These are phyloP conservation scores for Paraphoma sp. DNA, from an alignment of 2,329 filamentous ascomycete genomes.

Conservation along the genomic window DNA sequence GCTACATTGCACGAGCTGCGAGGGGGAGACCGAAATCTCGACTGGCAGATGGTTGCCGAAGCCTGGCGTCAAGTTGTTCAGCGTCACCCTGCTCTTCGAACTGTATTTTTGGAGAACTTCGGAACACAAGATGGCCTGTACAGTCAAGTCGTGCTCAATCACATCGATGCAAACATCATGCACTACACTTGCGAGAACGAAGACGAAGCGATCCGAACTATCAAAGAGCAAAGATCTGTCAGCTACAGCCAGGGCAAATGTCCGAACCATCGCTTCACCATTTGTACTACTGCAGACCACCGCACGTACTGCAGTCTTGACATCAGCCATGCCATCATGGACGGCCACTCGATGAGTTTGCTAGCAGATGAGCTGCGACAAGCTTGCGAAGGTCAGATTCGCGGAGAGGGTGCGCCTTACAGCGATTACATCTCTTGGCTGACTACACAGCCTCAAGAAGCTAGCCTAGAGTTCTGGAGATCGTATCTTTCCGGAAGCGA, in stretches of 20 bases:
- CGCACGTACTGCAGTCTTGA: constrained; percentile 38
- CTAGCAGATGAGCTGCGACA: constrained; percentile 34
- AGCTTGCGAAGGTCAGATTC: constrained; percentile 33
- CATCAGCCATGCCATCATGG: constrained; percentile 46
- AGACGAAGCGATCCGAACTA: constrained; percentile 23
- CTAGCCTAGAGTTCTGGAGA: constrained; percentile 41
- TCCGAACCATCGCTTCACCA: constrained; percentile 42
- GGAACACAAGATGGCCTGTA: constrained; percentile 39
- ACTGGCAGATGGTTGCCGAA: constrained; percentile 23
- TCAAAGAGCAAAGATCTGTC: constrained; percentile 29
- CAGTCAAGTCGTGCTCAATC: constrained; percentile 40
- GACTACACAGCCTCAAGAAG: constrained; percentile 28
- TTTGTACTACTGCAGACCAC: constrained; percentile 30
- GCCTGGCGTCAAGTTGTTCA: constrained; percentile 38
- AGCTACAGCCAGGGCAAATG: constrained; percentile 30
- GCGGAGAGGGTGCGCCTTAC: constrained; percentile 34
- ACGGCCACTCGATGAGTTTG: constrained; percentile 43
- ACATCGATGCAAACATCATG: constrained; percentile 31
- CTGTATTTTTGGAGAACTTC: constrained; percentile 41
- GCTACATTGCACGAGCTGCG: constrained; percentile 39
- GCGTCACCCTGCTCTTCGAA: constrained; percentile 39
- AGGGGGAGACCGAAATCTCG: constrained; percentile 10
- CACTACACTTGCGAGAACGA: constrained; percentile 28
- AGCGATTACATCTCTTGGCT: constrained; percentile 43
- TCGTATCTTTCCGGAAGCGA: constrained; percentile 38